Conservation (phyloP, 2,329 filamentous ascomycete genomes). For the Beauveria bassiana region DNA sequence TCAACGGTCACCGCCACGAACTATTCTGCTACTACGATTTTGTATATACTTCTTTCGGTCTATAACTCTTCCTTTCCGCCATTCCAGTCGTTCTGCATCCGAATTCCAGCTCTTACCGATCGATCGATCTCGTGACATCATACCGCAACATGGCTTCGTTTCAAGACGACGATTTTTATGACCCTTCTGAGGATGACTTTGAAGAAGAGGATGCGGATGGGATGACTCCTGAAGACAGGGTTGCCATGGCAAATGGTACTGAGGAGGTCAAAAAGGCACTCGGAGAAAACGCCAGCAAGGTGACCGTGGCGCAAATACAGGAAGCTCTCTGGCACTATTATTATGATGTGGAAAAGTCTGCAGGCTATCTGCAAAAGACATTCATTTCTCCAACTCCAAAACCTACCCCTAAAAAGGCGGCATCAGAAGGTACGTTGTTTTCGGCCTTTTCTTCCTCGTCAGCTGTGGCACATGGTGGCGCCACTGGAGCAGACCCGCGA, state of each 20-base stretch:
- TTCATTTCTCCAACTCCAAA: constrained; percentile 41
- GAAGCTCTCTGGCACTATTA: constrained; percentile 95
- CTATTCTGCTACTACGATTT: not conserved
- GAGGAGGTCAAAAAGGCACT: constrained; percentile 58
- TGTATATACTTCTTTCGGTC: not conserved
- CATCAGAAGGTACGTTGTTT: constrained; percentile 32
- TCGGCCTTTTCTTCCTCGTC: constrained; percentile 11
- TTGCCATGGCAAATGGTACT: constrained; percentile 55
- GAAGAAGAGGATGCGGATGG: constrained; percentile 39
- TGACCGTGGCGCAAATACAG: constrained; percentile 62
- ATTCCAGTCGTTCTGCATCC: not conserved
- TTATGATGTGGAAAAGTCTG: constrained; percentile 81
- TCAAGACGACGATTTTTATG: constrained; percentile 13
- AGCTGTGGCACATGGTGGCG: not conserved
- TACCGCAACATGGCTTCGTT: constrained; percentile 7
- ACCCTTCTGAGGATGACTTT: constrained; percentile 26
- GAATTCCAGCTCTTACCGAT: not conserved
- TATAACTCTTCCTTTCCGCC: not conserved
- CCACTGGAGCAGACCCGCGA: constrained; percentile 26
- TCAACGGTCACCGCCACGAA: not conserved
- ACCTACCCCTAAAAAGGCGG: constrained; percentile 32
- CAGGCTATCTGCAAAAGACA: constrained; percentile 68
- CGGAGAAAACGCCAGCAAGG: constrained; percentile 49
- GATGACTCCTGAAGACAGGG: constrained; percentile 39
- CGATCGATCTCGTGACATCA: not conserved